These are phyloP conservation scores for Ascosphaera apis DNA, from an alignment of 2,329 filamentous ascomycete species.

Conservation along the genomic window DNA sequence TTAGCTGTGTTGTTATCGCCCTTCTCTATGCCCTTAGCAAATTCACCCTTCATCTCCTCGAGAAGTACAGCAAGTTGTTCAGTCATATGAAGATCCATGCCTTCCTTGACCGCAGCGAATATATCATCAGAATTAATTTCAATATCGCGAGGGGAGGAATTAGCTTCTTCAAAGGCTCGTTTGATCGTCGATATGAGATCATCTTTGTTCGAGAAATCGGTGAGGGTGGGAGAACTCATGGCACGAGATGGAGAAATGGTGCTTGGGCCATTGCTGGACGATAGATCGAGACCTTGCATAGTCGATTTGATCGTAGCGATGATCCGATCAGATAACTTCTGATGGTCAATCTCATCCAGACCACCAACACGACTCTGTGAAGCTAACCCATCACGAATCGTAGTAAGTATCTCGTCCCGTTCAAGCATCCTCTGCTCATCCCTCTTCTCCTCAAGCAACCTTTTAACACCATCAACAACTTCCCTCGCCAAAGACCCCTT, in stretches of 20 bases:
- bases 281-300: slow-evolving; percentile 9
- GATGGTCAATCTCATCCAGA: neutral
- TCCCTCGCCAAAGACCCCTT: neutral
- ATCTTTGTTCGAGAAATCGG: slow-evolving; percentile 1
- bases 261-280: neutral
- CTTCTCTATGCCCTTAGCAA: slow-evolving; percentile 12
- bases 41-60: slow-evolving; percentile 37
- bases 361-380: neutral
- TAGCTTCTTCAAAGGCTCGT: slow-evolving; percentile 13
- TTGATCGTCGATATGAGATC: slow-evolving; percentile 8
- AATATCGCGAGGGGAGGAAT: slow-evolving; percentile 33
- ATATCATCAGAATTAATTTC: slow-evolving; percentile 29
- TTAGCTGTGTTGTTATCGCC: neutral
- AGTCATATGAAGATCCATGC: slow-evolving; percentile 14
- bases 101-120: slow-evolving; percentile 34
- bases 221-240: neutral
- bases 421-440: neutral
- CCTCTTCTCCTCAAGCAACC: neutral
- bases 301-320: slow-evolving; percentile 14
- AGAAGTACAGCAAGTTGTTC: slow-evolving; percentile 35
- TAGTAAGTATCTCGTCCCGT: neutral
- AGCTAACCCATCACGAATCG: neutral
- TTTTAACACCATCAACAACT: neutral
- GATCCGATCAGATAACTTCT: slow-evolving; percentile 2
- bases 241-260: neutral